Conservation (phyloP, 441 rosid genomes). For the Jatropha multifida region DNA sequence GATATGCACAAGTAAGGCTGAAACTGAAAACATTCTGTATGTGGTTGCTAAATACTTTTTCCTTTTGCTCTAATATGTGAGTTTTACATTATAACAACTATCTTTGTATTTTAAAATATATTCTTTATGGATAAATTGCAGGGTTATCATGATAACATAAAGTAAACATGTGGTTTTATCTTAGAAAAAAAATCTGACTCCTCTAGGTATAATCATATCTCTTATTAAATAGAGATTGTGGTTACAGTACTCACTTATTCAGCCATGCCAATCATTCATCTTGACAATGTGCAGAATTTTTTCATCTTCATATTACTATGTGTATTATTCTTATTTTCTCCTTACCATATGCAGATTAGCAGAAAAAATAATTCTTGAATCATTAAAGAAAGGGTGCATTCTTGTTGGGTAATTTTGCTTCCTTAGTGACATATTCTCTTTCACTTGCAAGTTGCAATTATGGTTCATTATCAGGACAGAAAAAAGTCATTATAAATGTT, state of each 20-base stretch:
- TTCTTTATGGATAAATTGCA: neutral
- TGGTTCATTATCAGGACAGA: slow-evolving; percentile 19
- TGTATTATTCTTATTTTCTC: slow-evolving; percentile 11
- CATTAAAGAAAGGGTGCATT: slow-evolving; percentile 63
- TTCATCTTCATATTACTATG: slow-evolving; percentile 7
- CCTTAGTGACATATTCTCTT: slow-evolving; percentile 13
- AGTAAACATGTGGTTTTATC: neutral
- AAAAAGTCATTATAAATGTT: slow-evolving; percentile 12
- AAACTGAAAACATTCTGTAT: neutral
- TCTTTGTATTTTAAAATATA: neutral
- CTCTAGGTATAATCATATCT: slow-evolving; percentile 1
- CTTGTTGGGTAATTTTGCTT: slow-evolving; percentile 61
- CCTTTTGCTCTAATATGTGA: neutral
- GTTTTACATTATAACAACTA: neutral
- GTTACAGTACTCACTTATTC: neutral
- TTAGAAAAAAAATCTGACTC: neutral
- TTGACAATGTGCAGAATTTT: slow-evolving; percentile 13
- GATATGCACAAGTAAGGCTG: slow-evolving; percentile 91
- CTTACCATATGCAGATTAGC: slow-evolving; percentile 62
- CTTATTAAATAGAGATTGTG: neutral
- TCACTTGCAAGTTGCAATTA: slow-evolving; percentile 17
- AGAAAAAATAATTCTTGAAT: slow-evolving; percentile 73
- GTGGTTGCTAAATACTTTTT: neutral
- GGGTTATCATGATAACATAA: neutral
- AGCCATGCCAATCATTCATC: neutral